Conservation (phyloP, 2,329 filamentous ascomycete species). For the Camptophora hylomeconis region DNA sequence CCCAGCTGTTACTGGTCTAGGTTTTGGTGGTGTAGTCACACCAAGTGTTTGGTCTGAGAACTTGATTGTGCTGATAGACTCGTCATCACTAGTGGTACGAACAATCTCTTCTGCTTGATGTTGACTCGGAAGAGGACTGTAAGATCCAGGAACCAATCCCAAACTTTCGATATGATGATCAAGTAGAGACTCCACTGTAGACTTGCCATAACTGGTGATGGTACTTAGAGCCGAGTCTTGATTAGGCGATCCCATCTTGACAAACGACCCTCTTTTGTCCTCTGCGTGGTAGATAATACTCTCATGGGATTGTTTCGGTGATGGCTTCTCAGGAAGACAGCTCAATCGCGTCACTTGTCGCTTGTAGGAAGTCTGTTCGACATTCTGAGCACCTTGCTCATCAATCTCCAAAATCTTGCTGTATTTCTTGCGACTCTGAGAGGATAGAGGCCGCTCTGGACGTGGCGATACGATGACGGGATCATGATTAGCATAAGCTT, state of each 20-base stretch:
- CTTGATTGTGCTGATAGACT: not conserved
- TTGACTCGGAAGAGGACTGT: not conserved
- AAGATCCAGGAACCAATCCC: constrained; percentile 9
- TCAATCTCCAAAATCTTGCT: constrained; percentile 21
- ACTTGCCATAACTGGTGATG: constrained; percentile 14
- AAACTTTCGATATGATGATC: constrained; percentile 18
- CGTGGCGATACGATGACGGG: constrained; percentile 19
- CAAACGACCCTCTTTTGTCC: no score
- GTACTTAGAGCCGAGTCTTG: constrained; percentile 3
- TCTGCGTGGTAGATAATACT: not conserved
- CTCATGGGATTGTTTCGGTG: not conserved
- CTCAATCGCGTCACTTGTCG: not conserved
- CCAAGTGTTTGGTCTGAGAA: not conserved
- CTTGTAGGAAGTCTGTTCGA: no score
- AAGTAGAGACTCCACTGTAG: constrained; percentile 17
- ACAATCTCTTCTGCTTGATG: not conserved
- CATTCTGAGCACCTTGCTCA: no score
- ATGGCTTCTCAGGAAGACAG: not conserved
- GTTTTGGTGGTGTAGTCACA: not conserved
- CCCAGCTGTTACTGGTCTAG: constrained; percentile 9
- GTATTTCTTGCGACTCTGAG: constrained; percentile 19
- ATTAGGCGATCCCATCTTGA: not conserved
- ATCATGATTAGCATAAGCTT: constrained; percentile 7
- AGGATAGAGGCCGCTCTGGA: constrained; percentile 19
- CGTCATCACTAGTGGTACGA: not conserved